Conservation (phyloP, 345 rosid species). For the Odontarrhena argentea region DNA sequence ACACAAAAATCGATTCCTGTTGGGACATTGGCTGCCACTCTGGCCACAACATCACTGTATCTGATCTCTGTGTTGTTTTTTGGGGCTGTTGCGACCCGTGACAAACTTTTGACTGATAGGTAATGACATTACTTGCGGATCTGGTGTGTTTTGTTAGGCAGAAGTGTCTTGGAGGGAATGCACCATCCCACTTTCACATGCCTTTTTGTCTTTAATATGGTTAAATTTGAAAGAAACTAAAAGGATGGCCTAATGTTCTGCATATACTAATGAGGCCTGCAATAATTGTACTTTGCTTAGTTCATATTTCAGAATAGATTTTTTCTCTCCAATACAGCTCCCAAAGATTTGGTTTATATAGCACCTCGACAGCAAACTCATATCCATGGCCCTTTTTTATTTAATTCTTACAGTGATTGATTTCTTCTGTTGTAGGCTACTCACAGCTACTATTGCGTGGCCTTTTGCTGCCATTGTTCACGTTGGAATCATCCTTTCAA, state of each 20-base stretch:
- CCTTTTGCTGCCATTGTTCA: conserved; percentile 85
- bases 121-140: conserved; percentile 38
- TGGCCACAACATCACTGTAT: conserved; percentile 77
- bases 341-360: conserved; percentile 21
- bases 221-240: conserved; percentile 20
- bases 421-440: conserved; percentile 56
- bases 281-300: conserved; percentile 4
- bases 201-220: conserved; percentile 22
- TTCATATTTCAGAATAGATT: conserved; percentile 17
- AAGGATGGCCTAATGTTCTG: conserved; percentile 3
- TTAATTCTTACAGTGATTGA: conserved; percentile 12
- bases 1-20: conserved; percentile 95
- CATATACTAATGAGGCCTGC: conserved; percentile 18
- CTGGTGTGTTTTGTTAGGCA: conserved; percentile 21
- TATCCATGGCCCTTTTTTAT: not conserved
- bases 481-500: conserved; percentile 92
- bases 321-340: conserved; percentile 14
- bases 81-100: conserved; percentile 89
- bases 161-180: conserved; percentile 30
- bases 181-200: conserved; percentile 13
- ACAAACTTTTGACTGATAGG: conserved; percentile 94
- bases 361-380: conserved; percentile 7
- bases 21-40: conserved; percentile 96
- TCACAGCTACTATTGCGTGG: conserved; percentile 97
- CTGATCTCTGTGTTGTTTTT: conserved; percentile 74